These are phyloP conservation scores for Rubroshorea leprosula DNA, from an alignment of 345 rosid genomes.

Conservation along the genomic window DNA sequence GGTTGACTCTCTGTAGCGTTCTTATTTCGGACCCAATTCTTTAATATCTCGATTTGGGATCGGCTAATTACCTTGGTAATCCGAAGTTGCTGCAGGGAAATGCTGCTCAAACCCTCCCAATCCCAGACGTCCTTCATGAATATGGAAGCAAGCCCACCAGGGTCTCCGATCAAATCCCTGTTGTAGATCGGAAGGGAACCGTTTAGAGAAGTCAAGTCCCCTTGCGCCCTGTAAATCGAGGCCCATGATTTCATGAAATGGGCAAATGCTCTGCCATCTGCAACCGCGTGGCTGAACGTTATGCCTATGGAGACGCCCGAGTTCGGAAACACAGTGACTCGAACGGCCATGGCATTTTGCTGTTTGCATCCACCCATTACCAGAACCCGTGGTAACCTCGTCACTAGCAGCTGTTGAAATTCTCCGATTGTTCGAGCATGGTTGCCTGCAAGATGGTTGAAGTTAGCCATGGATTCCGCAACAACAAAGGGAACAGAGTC, in stretches of 20 bases:
- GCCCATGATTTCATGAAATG: constrained; percentile 42
- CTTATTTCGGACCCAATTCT: constrained; percentile 16
- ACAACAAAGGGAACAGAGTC: constrained; percentile 24
- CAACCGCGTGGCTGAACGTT: constrained; percentile 38
- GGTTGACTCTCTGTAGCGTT: constrained; percentile 3
- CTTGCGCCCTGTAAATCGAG: neutral
- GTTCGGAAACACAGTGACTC: constrained; percentile 31
- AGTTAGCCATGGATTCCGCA: constrained; percentile 21
- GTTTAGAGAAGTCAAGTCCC: neutral
- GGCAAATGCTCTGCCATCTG: constrained; percentile 39
- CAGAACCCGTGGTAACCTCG: constrained; percentile 2
- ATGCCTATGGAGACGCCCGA: constrained; percentile 37
- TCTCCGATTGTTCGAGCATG: constrained; percentile 16
- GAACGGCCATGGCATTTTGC: constrained; percentile 27
- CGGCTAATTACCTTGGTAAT: constrained; percentile 23
- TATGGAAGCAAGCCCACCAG: neutral
- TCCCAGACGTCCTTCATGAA: neutral
- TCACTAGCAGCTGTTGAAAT: constrained; percentile 18
- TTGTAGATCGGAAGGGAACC: constrained; percentile 12
- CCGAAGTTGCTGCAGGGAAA: constrained; percentile 5
- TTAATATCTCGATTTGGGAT: constrained; percentile 21
- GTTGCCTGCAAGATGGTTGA: constrained; percentile 16
- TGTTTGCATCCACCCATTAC: too few relatives aligned
- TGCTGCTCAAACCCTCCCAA: neutral
- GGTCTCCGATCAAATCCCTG: neutral